A percentile compares a stretch with the other conserved stretches of the same genome.
Conservation (phyloP, 2,329 filamentous ascomycete species). For the Lasiodiplodia theobromae region DNA sequence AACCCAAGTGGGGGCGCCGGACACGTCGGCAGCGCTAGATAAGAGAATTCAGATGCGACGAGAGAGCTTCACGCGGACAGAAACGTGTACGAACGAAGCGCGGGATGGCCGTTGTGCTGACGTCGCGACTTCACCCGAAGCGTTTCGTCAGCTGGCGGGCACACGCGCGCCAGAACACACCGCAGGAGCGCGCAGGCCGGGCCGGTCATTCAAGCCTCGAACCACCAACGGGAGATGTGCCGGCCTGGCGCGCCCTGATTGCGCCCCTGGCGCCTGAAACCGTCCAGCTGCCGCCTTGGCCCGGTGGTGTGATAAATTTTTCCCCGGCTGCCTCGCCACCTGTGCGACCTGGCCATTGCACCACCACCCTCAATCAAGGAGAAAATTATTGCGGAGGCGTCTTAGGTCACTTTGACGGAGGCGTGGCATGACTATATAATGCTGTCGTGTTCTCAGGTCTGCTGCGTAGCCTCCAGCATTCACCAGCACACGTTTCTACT, state of each 20-base stretch:
- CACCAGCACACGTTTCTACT: constrained; percentile 4
- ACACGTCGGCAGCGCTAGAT: constrained; percentile 27
- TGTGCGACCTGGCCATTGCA: constrained; percentile 18
- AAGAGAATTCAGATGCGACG: constrained; percentile 1
- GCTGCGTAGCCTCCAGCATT: constrained; percentile 22
- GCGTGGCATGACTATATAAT: constrained; percentile 12
- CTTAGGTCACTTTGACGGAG: constrained; percentile 3
- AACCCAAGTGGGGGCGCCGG: constrained; percentile 13
- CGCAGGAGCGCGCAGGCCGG: constrained; percentile 12
- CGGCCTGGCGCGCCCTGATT: constrained; percentile 15
- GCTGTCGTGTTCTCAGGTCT: constrained; percentile 1
- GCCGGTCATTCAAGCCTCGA: constrained; percentile 28
- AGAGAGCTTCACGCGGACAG: not conserved
- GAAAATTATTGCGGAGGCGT: constrained; percentile 6
- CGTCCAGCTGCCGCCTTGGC: constrained; percentile 8
- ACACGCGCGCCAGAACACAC: not conserved
- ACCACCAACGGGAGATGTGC: constrained; percentile 29
- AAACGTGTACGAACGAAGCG: not conserved
- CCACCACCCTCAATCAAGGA: constrained; percentile 14
- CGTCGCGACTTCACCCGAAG: constrained; percentile 28
- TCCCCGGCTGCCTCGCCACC: constrained; percentile 7
- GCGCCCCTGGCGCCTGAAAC: constrained; percentile 17
- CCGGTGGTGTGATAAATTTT: constrained; percentile 25
- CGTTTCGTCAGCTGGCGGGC: constrained; percentile 10
- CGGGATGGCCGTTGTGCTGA: not conserved